A percentile compares a stretch with the other conserved stretches of the same genome.
phyloP scores from a whole-genome alignment of 2,329 filamentous ascomycete species.

The Paramyrothecium sp. region DNA sequence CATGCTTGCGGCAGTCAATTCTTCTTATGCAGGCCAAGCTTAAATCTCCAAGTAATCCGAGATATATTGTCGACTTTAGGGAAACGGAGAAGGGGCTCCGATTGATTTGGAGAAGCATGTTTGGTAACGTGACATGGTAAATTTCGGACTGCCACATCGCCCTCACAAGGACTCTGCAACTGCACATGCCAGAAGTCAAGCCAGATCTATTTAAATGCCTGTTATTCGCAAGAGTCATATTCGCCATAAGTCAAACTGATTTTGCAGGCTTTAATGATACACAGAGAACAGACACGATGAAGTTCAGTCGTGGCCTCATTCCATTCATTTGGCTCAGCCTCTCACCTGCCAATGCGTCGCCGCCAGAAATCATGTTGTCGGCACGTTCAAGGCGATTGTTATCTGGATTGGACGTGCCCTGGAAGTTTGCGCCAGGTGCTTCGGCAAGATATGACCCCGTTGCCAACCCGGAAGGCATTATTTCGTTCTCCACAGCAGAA shows the following conservation, averaged over 20 bases:
- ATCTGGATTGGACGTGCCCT: not conserved
- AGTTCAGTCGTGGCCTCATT: not conserved
- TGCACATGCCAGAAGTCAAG: too few relatives aligned
- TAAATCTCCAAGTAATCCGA: not conserved
- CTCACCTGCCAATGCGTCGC: not conserved
- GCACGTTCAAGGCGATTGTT: not conserved
- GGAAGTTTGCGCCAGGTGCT: not conserved
- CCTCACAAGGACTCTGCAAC: not conserved
- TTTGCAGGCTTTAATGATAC: not conserved
- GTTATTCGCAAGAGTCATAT: not conserved
- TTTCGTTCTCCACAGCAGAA: not conserved
- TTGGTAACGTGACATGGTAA: not conserved
- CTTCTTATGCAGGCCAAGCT: not conserved
- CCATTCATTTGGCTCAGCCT: not conserved
- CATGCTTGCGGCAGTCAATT: too few relatives aligned
- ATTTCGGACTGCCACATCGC: not conserved
- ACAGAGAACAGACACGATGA: not conserved
- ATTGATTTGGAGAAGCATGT: not conserved
- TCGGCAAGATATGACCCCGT: not conserved
- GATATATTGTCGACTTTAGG: not conserved
- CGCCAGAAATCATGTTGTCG: not conserved
- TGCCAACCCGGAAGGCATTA: not conserved
- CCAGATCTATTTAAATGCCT: too few relatives aligned
- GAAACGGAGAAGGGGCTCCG: not conserved
- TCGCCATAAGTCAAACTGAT: not conserved